Base-by-base conservation (phyloP, 768 basidiomycete species). In the Suillus plorans region DNA sequence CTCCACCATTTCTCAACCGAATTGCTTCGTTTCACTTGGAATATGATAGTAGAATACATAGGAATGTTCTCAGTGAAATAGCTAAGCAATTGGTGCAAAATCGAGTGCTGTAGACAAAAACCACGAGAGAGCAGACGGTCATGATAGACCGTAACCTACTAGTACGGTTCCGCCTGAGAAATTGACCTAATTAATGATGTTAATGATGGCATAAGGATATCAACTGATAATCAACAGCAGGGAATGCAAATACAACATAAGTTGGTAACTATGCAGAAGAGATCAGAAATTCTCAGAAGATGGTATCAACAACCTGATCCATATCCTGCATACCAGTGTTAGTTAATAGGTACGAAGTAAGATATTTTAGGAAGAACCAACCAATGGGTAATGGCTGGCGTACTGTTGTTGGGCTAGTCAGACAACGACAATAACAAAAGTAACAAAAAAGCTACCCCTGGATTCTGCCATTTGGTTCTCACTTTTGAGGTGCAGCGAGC, bases 331-430 rank as follows among this genome's bases (percentile, higher is more conserved):
- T 16, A 13, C 7, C 49, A 16, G 31, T 4, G 31, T 39, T 2
- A 55, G 18, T 37, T 16, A 22, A 20, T n/a, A 13, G 4, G 28
- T 53, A 28, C 22, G 36, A 52, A 62, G 14, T 7, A 4, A 57
- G 10, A 10, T 10, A 20, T 20, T 25, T 5, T 25, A 62, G 31
- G 22, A 53, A 62, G 25, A 12, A 62, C 62, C 12, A 60, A 62
- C 62, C 5, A 62, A 39, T 39, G 52, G 68, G 25, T 64, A 68
- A 69, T 65, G n/a, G 49, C 36, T 45, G 53, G 22, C 60, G 61
- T 39, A 55, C 62, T n/a, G 68, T 72, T 18, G 9, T 41, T 10
- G 25, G 16, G 22, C 22, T 58, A 16, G 57, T 41, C 57, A 58
- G 57, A 41, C 22, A 41, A 41, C 2, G 39, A 41, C 9, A 39